A percentile compares a stretch with the other conserved stretches of the same genome.
These are phyloP conservation scores for Cardamine chenopodiifolia DNA, from an alignment of 345 rosid genomes.

Conservation along the genomic window DNA sequence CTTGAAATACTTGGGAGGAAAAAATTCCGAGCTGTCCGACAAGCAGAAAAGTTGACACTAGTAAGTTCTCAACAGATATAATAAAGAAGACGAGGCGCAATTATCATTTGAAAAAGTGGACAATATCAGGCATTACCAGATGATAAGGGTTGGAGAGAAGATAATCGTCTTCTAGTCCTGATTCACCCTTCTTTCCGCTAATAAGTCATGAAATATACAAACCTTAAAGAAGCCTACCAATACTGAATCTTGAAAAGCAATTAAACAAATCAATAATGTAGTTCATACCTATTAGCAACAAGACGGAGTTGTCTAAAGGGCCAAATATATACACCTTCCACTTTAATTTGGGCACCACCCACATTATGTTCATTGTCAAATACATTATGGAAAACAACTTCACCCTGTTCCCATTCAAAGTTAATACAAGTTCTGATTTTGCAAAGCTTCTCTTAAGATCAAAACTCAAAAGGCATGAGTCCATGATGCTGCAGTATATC, in stretches of 20 bases:
- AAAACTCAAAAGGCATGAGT: not conserved
- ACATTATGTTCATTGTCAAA: slow-evolving; percentile 88
- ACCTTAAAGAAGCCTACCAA: not conserved
- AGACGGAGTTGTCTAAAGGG: slow-evolving; percentile 97
- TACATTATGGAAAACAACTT: slow-evolving; percentile 91
- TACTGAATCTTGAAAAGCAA: not conserved
- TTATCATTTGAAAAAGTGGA: not conserved
- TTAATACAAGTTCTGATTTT: not conserved
- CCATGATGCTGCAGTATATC: not conserved
- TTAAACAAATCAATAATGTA: not conserved
- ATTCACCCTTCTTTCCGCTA: slow-evolving; percentile 83
- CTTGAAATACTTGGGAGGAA: slow-evolving; percentile 96
- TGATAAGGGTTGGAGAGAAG: slow-evolving; percentile 93
- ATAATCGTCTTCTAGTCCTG: slow-evolving; percentile 82
- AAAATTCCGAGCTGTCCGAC: slow-evolving; percentile 89
- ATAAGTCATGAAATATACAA: slow-evolving; percentile 23
- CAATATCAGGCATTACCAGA: slow-evolving; percentile 59
- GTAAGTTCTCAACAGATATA: slow-evolving; percentile 8
- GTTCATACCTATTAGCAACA: slow-evolving; percentile 81
- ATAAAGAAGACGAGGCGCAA: not conserved
- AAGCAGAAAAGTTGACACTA: slow-evolving; percentile 10
- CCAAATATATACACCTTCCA: slow-evolving; percentile 99
- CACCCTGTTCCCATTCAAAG: slow-evolving; percentile 64
- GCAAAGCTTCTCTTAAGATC: not conserved
- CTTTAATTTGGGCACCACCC: slow-evolving; percentile 90